phyloP scores from a whole-genome alignment of 2,329 filamentous ascomycete genomes.

The Fusarium tjaetaba region DNA sequence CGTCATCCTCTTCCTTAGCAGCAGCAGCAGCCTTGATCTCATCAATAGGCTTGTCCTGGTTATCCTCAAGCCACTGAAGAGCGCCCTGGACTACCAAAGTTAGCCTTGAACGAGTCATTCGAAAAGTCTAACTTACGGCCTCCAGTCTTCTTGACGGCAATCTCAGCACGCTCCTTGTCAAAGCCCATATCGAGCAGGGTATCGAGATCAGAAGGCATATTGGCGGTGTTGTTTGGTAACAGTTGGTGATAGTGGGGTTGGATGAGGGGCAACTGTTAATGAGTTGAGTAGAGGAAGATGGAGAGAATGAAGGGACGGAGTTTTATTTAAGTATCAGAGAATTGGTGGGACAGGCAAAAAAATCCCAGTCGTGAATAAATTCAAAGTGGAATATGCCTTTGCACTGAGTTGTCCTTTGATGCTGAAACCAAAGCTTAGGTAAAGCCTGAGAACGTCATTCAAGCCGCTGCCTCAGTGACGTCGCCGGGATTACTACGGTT shows the following conservation, averaged over 20 bases:
- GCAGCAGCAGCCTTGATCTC: constrained; percentile 70
- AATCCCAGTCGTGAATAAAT: not conserved
- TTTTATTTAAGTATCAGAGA: not conserved
- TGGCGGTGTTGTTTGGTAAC: constrained; percentile 49
- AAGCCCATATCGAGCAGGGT: constrained; percentile 80
- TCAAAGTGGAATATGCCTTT: not conserved
- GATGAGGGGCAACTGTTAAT: constrained; percentile 19
- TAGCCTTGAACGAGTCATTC: not conserved
- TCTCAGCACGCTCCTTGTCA: constrained; percentile 79
- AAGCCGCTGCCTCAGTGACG: constrained; percentile 41
- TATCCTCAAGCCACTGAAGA: constrained; percentile 93
- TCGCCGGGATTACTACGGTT: constrained; percentile 42
- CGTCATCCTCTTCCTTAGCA: constrained; percentile 59
- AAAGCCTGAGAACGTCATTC: constrained; percentile 41
- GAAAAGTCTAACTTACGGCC: constrained; percentile 67
- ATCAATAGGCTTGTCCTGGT: constrained; percentile 87
- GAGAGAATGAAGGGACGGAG: not conserved
- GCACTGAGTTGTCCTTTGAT: not conserved
- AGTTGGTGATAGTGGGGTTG: constrained; percentile 38
- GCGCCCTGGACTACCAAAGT: constrained; percentile 78
- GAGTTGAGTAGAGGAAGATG: not conserved
- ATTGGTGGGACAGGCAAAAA: not conserved
- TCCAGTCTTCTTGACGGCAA: constrained; percentile 86
- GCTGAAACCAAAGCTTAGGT: constrained; percentile 11
- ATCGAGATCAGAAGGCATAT: constrained; percentile 69